Evolutionary conservation across 805 yeast species (phyloP).

Genomic region (Yamadazyma nakazawae): DNA sequence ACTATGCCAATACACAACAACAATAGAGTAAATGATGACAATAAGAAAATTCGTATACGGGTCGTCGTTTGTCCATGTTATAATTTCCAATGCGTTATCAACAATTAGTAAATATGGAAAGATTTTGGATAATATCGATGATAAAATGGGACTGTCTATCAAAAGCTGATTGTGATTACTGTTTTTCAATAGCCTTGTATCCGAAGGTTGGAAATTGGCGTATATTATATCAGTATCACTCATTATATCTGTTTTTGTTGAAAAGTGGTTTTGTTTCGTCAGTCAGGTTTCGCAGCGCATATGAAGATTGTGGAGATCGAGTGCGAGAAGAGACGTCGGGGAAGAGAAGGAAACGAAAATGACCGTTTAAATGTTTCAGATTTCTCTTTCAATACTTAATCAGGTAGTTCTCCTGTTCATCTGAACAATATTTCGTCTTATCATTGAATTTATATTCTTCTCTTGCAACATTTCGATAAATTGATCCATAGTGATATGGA

Average conservation of each 20-base stretch:
- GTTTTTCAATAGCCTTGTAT: conserved; percentile 28
- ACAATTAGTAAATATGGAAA: conserved; percentile 47
- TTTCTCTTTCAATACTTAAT: no score
- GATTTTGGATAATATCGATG: conserved; percentile 44
- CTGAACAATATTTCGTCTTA: no score
- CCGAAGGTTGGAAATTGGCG: conserved; percentile 36
- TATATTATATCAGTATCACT: conserved; percentile 9
- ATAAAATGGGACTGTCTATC: conserved; percentile 44
- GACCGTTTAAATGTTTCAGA: no score
- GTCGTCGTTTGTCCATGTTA: conserved; percentile 57
- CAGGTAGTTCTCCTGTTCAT: no score
- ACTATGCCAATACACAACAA: conserved; percentile 43
- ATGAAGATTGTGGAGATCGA: conserved; percentile 7
- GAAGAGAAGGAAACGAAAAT: no score
- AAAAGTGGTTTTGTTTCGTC: conserved; percentile 2
- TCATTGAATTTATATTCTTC: no score
- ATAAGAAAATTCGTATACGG: conserved; percentile 45
- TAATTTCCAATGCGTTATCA: conserved; percentile 41
- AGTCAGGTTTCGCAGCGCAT: conserved; percentile 7
- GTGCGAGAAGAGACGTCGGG: neutral
- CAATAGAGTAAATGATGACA: conserved; percentile 34
- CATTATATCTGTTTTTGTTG: conserved; percentile 1
- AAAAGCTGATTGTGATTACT: conserved; percentile 30
- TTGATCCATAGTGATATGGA: no score
- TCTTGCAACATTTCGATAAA: no score